A percentile compares a stretch with the other conserved stretches of the same genome.
These are phyloP conservation scores for Suillus placidus DNA, from an alignment of 768 basidiomycete species.

Conservation along the genomic window DNA sequence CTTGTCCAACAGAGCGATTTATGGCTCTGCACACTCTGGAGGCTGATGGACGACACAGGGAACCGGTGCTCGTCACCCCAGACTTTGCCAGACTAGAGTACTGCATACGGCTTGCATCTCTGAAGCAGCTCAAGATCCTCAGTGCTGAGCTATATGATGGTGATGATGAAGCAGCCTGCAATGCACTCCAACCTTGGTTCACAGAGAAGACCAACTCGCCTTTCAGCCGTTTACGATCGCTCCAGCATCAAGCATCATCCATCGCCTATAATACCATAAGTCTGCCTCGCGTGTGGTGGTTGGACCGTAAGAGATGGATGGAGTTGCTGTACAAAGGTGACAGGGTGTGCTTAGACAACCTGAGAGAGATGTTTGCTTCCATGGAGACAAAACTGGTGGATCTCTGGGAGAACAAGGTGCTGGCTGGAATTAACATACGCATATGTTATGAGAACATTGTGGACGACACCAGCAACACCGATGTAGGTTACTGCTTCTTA, in stretches of 20 bases:
- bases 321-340: constrained; percentile 11
- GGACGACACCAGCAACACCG: constrained; percentile 10
- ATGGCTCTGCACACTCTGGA: not conserved
- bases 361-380: not conserved
- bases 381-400: not conserved
- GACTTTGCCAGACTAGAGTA: constrained; percentile 10
- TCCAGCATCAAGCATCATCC: constrained; percentile 11
- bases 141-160: not conserved
- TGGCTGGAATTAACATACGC: constrained; percentile 14
- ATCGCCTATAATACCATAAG: constrained; percentile 7
- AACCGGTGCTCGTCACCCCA: not conserved
- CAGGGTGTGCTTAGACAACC: not conserved
- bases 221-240: not conserved
- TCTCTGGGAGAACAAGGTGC: constrained; percentile 21
- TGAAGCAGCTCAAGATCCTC: constrained; percentile 2
- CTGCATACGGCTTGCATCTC: constrained; percentile 12
- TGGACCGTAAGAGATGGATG: constrained; percentile 2
- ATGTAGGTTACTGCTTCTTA: constrained; percentile 10
- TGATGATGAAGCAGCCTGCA: not conserved
- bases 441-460: not conserved
- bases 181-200: not conserved
- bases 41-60: constrained; percentile 3
- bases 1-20: constrained; percentile 22
- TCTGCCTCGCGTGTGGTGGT: constrained; percentile 13
- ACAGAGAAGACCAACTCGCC: constrained; percentile 3